Evolutionary conservation across 169 alveolate genomes (phyloP).

Genomic region (Eimeria zaria): DNA sequence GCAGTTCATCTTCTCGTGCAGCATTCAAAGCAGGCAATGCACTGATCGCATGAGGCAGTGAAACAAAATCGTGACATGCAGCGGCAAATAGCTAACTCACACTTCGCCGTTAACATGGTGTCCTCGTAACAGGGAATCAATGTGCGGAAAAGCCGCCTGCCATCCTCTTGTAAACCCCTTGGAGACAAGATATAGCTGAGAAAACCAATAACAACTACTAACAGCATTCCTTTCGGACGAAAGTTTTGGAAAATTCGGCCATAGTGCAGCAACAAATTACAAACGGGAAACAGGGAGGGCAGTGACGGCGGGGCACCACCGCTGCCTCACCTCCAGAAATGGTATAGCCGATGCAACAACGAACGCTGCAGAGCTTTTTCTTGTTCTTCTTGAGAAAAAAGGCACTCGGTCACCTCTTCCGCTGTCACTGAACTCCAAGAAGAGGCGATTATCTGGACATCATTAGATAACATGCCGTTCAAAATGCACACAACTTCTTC

Average conservation of each 20-base stretch:
- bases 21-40: not conserved
- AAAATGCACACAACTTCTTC: not conserved
- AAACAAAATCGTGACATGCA: not conserved
- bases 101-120: slow-evolving; percentile 20
- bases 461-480: not conserved
- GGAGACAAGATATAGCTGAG: slow-evolving; percentile 46
- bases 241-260: not conserved
- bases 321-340: slow-evolving; percentile 11
- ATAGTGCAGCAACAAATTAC: not conserved
- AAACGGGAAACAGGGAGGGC: not conserved
- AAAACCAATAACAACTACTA: not conserved
- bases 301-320: not conserved
- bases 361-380: not conserved
- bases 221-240: not conserved
- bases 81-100: not conserved
- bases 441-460: slow-evolving; percentile 42
- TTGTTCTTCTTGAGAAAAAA: not conserved
- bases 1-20: not conserved
- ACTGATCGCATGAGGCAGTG: not conserved
- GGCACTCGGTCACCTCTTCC: slow-evolving; percentile 51
- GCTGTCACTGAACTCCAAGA: slow-evolving; percentile 23
- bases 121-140: slow-evolving; percentile 31
- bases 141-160: slow-evolving; percentile 74
- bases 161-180: slow-evolving; percentile 40
- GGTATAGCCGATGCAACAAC: not conserved